Conservation (phyloP, 75 land plant species). For the Pinus tabuliformis region DNA sequence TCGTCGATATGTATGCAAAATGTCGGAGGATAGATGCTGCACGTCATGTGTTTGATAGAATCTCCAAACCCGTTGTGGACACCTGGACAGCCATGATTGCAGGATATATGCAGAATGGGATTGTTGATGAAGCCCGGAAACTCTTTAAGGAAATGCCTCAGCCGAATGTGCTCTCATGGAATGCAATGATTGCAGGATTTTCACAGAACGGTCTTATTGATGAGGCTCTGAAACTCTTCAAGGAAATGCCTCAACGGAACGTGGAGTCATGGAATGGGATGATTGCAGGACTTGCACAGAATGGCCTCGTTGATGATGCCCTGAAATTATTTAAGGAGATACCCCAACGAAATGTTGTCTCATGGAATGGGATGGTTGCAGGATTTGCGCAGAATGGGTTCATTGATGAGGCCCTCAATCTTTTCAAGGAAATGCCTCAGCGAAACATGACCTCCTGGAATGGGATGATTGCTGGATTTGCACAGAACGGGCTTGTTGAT, state of each 20-base stretch:
- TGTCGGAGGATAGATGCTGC: conserved; percentile 30
- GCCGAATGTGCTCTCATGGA: conserved; percentile 3
- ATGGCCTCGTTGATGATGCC: conserved; percentile 36
- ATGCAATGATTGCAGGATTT: conserved; percentile 3
- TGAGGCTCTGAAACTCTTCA: neutral
- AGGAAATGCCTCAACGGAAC: neutral
- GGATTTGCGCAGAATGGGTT: conserved; percentile 24
- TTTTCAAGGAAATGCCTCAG: neutral
- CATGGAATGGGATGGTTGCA: conserved; percentile 19
- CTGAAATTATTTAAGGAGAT: neutral
- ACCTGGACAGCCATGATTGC: conserved; percentile 57
- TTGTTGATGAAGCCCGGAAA: conserved; percentile 8
- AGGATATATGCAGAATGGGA: conserved; percentile 20
- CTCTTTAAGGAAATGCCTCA: conserved; percentile 9
- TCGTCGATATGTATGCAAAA: conserved; percentile 64
- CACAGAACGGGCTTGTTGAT: neutral
- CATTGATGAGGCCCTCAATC: no score
- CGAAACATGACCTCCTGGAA: conserved; percentile 24
- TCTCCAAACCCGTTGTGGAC: conserved; percentile 29
- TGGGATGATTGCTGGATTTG: conserved; percentile 16
- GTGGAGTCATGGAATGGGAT: neutral
- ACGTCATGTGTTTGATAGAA: conserved; percentile 27
- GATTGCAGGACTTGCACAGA: conserved; percentile 14
- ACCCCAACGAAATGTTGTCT: no score
- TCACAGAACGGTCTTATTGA: neutral